Conservation (phyloP, 352 stramenopile genomes). For the Phytophthora pini region DNA sequence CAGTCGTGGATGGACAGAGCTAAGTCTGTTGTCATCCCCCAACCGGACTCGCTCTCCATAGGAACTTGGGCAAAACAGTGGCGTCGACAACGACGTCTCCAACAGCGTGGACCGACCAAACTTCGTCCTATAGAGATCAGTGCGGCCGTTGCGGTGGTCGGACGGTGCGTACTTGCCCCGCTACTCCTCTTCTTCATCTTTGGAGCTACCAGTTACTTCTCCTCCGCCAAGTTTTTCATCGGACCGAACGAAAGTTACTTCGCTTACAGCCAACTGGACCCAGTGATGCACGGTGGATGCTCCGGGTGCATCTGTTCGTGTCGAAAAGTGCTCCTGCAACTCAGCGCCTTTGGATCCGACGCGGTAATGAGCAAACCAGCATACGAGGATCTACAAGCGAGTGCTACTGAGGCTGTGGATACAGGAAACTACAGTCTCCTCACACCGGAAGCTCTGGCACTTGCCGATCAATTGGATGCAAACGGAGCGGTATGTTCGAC, state of each 20-base stretch:
- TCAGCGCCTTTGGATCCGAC: constrained; percentile 8
- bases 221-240: background rate
- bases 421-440: constrained; percentile 12
- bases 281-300: constrained; percentile 19
- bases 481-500: constrained; percentile 25
- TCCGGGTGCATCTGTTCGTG: constrained; percentile 16
- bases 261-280: constrained; percentile 1
- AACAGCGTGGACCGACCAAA: too few relatives aligned
- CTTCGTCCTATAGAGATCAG: too few relatives aligned
- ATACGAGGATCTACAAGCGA: constrained; percentile 18
- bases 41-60: too few relatives aligned
- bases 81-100: too few relatives aligned
- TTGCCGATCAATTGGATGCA: constrained; percentile 20
- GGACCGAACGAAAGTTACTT: constrained; percentile 7
- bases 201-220: background rate
- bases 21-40: too few relatives aligned
- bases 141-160: too few relatives aligned
- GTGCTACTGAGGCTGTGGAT: constrained; percentile 10
- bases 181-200: background rate
- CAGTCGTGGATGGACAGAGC: too few relatives aligned
- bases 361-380: constrained; percentile 26
- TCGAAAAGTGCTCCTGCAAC: constrained; percentile 17
- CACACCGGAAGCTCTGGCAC: constrained; percentile 8
- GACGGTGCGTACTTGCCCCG: too few relatives aligned
- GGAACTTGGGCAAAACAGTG: too few relatives aligned